Base-by-base conservation (phyloP, 2,329 filamentous ascomycete genomes). In the Cordyceps tenuipes region DNA sequence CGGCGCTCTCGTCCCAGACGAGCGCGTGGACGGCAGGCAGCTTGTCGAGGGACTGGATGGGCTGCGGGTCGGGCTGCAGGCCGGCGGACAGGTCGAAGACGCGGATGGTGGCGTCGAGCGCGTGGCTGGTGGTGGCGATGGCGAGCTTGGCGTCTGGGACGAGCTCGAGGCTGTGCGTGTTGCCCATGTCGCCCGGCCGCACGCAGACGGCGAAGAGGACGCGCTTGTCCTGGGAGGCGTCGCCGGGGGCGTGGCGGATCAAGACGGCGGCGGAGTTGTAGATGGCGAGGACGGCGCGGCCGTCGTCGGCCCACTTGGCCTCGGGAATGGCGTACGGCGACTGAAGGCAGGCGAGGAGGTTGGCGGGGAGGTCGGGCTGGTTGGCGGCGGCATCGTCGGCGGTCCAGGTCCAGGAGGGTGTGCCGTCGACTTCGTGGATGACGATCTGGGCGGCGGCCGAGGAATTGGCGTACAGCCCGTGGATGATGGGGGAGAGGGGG, bases 101-200 rank as follows among this genome's bases (percentile, higher is more conserved):
- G 9, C 29, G 43, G 31, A 60, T 54, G 17, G 29, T 43, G n/a
- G 12, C 41, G 29, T 19, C 12, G 3, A 23, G 17, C 29, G 17
- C 6, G 15, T 41, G 3, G n/a, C n/a, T 47, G 12, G 48, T 53
- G 12, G 48, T 59, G 26, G 57, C 57, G 39, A 59, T 7, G 23
- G 57, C 57, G 13, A 59, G 12, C 26, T 47, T n/a, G 9, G 43
- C 50, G 43, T 59, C 50, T n/a, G 57, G 57, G 6, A 60, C 41
- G 21, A 60, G 49, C 41, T 60, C 57, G 7, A 60, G 57, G 57
- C 50, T 54, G 50, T 60, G 57, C 10, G 57, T 60, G 57, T 60
- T 60, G 43, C 13, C 12, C 49, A 54, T 26, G 51, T 31, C 8
- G 44, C 34, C 51, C 29, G 17, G 43, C 43, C 48, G 5, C 26